Base-by-base conservation (phyloP, 2,329 filamentous ascomycete species). In the Alternaria triticimaculans region DNA sequence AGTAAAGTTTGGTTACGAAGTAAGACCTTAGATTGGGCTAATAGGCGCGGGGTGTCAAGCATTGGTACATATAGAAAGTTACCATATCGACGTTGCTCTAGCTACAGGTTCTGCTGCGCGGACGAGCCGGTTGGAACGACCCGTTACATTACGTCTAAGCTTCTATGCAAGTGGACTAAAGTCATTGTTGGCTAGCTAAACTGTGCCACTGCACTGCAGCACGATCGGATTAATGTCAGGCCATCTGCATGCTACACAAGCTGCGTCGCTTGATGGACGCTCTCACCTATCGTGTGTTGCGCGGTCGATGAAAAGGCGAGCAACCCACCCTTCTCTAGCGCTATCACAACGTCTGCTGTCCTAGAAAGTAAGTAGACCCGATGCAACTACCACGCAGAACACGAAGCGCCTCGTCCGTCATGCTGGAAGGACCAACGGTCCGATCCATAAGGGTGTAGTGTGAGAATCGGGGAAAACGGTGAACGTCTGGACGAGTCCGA, bases 181-280 rank as follows among this genome's bases (percentile, higher is more conserved):
- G n/a, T 46, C 49, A n/a, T 45, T 26, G 51, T 59, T 53, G 44
- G 61, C 55, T 41, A 53, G 49, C 21, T 25, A 8, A 43, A 44
- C 61, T 54, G 61, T 60, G 64, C 64, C 64, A 54, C 62, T 48
- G 41, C 54, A 43, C 41, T 61, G 64, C 64, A 66, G 61, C 10
- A 50, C 23, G 43, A 44, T 46, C 53, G 43, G 25, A 58, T 50
- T 23, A 58, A 46, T 18, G 60, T 55, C 55, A 50, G 50, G 28
- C 59, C 63, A 65, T 33, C 49, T 53, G 49, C 49, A 53, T 53
- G 48, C 49, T 54, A 44, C 25, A 43, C 49, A 45, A 23, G 55
- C 33, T 50, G 44, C 33, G 45, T 55, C 58, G 45, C 21, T 45
- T n/a, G 25, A 46, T 41, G 37, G 46, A 14, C 28, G 21, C 44